These are phyloP conservation scores for Brettanomyces sp. DNA, from an alignment of 805 yeast genomes.

Conservation along the genomic window DNA sequence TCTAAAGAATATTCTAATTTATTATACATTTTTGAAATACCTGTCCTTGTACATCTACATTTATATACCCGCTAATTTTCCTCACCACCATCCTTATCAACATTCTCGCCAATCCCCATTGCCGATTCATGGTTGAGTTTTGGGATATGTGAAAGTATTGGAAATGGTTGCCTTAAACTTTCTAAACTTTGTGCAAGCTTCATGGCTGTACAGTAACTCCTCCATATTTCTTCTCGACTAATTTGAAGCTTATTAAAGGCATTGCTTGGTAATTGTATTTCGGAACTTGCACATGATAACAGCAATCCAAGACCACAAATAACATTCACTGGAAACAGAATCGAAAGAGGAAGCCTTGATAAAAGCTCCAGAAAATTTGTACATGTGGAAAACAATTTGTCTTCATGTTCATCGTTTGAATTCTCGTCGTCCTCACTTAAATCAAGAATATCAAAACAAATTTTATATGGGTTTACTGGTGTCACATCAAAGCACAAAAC, in stretches of 20 bases:
- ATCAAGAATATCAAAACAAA: slow-evolving; percentile 15
- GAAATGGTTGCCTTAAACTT: slow-evolving; percentile 15
- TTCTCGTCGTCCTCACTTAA: slow-evolving; percentile 12
- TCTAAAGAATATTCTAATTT: slow-evolving; percentile 2
- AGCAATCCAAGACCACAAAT: slow-evolving; percentile 19
- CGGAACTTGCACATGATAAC: slow-evolving; percentile 11
- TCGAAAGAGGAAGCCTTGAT: slow-evolving; percentile 20
- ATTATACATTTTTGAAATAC: background rate
- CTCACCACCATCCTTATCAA: too few species aligned
- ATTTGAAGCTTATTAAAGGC: slow-evolving; percentile 8
- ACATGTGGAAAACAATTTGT: slow-evolving; percentile 14
- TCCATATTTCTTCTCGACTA: slow-evolving; percentile 12
- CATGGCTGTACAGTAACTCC: slow-evolving; percentile 16
- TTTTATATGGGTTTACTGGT: slow-evolving; percentile 30
- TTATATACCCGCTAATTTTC: slow-evolving; percentile 5
- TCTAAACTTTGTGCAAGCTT: slow-evolving; percentile 12
- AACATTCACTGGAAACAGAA: slow-evolving; percentile 15
- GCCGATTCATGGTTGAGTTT: too few species aligned
- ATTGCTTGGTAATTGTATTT: slow-evolving; percentile 11
- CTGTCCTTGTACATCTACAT: slow-evolving; percentile 8
- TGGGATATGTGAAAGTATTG: slow-evolving; percentile 5
- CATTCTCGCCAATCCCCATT: slow-evolving; percentile 8
- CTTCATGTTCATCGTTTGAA: slow-evolving; percentile 8
- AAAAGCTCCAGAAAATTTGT: slow-evolving; percentile 20
- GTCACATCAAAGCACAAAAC: slow-evolving; percentile 40